Conservation (phyloP, 768 basidiomycete genomes). For the Phaeolepiota aurea region DNA sequence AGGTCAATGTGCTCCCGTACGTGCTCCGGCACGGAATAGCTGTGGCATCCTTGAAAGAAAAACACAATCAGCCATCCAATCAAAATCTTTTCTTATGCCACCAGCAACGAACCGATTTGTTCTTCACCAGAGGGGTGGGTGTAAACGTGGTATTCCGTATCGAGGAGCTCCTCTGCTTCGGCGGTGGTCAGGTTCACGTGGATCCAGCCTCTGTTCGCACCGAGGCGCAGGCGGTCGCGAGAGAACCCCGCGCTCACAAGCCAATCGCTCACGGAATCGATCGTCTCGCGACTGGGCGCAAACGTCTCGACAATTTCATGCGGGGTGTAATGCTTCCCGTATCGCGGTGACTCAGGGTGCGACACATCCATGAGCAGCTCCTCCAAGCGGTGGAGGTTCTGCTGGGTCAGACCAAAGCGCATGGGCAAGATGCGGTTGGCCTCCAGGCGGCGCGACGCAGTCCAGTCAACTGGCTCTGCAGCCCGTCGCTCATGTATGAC, state of each 20-base stretch:
- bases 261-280: constrained; percentile 35
- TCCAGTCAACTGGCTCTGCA: constrained; percentile 18
- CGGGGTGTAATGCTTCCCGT: constrained; percentile 42
- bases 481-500: constrained; percentile 20
- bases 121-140: constrained; percentile 28
- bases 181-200: constrained; percentile 30
- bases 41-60: constrained; percentile 22
- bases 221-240: constrained; percentile 25
- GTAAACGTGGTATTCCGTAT: constrained; percentile 39
- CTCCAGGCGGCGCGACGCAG: constrained; percentile 13
- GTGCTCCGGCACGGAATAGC: constrained; percentile 31
- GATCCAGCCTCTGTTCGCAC: constrained; percentile 32
- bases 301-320: constrained; percentile 35
- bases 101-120: constrained; percentile 25
- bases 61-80: neutral
- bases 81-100: no score
- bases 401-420: constrained; percentile 39
- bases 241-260: constrained; percentile 31
- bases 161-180: constrained; percentile 32
- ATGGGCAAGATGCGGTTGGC: constrained; percentile 28
- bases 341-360: constrained; percentile 40
- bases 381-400: constrained; percentile 36
- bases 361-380: constrained; percentile 38
- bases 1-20: constrained; percentile 32
- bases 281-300: constrained; percentile 31